Evolutionary conservation across 2,329 filamentous ascomycete genomes (phyloP), one percentile per base, ranked within the genome.

Genomic region (Arachnopeziza araneosa): DNA sequence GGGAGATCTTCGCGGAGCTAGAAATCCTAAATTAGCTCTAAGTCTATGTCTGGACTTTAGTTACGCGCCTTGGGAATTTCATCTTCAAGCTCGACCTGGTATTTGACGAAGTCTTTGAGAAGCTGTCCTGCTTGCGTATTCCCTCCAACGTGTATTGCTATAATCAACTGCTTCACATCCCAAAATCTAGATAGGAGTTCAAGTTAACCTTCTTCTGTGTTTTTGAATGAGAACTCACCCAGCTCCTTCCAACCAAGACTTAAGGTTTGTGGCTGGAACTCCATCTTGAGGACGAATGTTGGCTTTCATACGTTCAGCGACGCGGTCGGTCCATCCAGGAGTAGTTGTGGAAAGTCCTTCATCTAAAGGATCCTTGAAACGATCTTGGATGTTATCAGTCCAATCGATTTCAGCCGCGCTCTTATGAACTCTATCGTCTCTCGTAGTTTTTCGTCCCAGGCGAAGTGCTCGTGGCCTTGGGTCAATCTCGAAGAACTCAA

Each of bases 401-500:
- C 68, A 71, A 52, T 64, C 60, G 1, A 61, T 67, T 24, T 60
- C 58, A 22, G 65, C 22, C 32, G 50, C 17, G 48, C 68, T 71
- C 30, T 62, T 66, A 22, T 64, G 61, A 9, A 21, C 10, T 30
- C 26, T 30, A 44, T 44, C 17, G 17, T 44, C 36, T 19, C 17
- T 6, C 17, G 3, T 65, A 30, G 36, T 60, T 51, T 8, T 12
- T 53, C 49, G 8, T 56, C 51, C 21, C 52, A 57, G 6, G 19
- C 26, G 22, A 30, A 56, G 48, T 3, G 55, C 58, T 24, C 70
- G 66, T 21, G 69, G 70, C 54, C 69, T 60, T 22, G 67, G 66
- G 55, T 72, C 69, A 32, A 71, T 59, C 55, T 72, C 69, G 4
- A 69, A 54, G 30, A 72, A 71, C 56, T 72, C 69, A 21, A 72